Percentiles rank a stretch among this genome's conserved stretches.
These are phyloP conservation scores for Haematococcus sp. DNA, from an alignment of 139 green algal genomes.

Conservation along the genomic window DNA sequence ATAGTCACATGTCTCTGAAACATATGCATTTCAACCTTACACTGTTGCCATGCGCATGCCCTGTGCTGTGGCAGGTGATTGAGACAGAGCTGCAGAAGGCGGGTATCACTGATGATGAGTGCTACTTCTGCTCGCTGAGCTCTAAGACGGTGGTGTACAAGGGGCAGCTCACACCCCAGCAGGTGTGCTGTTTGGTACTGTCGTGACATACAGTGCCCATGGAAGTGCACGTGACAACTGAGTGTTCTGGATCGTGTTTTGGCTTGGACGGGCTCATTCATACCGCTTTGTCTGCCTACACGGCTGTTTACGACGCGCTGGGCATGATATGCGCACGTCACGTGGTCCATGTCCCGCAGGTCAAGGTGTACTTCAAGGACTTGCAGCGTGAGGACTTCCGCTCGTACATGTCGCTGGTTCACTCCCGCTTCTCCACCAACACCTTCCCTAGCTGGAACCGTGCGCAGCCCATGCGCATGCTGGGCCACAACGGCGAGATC, in stretches of 20 bases:
- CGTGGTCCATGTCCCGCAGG: too few relatives aligned
- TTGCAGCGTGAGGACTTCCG: constrained; percentile 76
- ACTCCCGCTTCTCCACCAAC: constrained; percentile 96
- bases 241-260: too few relatives aligned
- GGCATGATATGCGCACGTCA: too few relatives aligned
- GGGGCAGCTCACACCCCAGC: constrained; percentile 90
- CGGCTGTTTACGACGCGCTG: too few relatives aligned
- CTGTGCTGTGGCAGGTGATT: constrained; percentile 49
- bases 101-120: constrained; percentile 65
- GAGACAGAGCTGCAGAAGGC: constrained; percentile 50
- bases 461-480: constrained; percentile 90
- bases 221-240: too few relatives aligned
- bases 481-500: constrained; percentile 94
- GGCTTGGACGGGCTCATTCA: too few relatives aligned
- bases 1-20: too few relatives aligned
- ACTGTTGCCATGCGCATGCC: too few relatives aligned
- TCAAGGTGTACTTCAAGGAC: constrained; percentile 84
- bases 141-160: constrained; percentile 94
- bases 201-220: too few relatives aligned
- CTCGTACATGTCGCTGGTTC: constrained; percentile 90
- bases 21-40: too few relatives aligned
- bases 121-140: constrained; percentile 92
- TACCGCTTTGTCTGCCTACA: too few relatives aligned
- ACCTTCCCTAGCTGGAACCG: constrained; percentile 93
- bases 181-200: constrained; percentile 42